Percentiles rank a stretch among this genome's conserved stretches.
Conservation (phyloP, 768 basidiomycete species). For the Boletus eberwhitei region DNA sequence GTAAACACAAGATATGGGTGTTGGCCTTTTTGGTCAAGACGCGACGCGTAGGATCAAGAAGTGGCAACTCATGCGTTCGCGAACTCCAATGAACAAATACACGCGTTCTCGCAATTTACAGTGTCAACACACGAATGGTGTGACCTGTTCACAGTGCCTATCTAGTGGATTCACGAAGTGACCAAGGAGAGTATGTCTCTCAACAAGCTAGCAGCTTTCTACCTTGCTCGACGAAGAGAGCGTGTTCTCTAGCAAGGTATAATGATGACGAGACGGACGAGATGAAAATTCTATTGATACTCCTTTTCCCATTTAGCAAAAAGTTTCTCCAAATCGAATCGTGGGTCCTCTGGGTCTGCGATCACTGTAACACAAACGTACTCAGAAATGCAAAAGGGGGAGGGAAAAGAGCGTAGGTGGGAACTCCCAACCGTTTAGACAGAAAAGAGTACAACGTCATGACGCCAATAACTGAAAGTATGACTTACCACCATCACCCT, state of each 20-base stretch:
- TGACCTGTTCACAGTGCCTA: neutral
- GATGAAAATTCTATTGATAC: conserved; percentile 44
- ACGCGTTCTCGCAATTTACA: neutral
- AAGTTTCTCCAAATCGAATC: conserved; percentile 94
- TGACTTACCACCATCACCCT: conserved; percentile 54
- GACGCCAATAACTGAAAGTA: conserved; percentile 2
- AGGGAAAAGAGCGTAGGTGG: neutral
- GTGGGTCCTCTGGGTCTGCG: conserved; percentile 91
- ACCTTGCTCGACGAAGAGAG: conserved; percentile 11
- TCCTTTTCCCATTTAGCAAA: conserved; percentile 72
- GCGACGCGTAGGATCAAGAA: conserved; percentile 22
- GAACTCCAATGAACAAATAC: neutral
- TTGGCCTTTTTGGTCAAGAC: conserved; percentile 13
- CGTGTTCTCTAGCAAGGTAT: conserved; percentile 28
- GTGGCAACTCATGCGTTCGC: neutral
- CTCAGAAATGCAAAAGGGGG: conserved; percentile 7
- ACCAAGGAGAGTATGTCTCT: neutral
- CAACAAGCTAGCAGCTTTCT: conserved; percentile 3
- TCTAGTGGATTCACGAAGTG: conserved; percentile 6
- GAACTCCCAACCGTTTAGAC: neutral
- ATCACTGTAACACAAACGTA: conserved; percentile 54
- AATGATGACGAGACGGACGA: conserved; percentile 18
- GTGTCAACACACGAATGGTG: neutral
- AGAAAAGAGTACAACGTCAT: neutral
- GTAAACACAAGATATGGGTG: neutral